Conservation (phyloP, 1,139 yeast genomes). For the Geotrichum siamense region DNA sequence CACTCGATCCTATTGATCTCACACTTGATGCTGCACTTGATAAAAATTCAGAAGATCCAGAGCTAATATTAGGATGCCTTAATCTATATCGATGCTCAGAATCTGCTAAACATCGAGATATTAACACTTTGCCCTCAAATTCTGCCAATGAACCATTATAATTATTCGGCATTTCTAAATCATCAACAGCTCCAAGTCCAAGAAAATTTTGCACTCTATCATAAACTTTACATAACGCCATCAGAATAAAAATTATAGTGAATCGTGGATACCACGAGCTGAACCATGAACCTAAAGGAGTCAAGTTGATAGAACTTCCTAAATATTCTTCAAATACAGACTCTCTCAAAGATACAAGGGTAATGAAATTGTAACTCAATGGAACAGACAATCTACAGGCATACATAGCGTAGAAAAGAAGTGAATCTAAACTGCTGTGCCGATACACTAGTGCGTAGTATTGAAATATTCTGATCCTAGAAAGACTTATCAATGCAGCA, state of each 20-base stretch:
- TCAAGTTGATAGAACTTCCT: slow-evolving; percentile 66
- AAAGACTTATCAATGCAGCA: slow-evolving; percentile 57
- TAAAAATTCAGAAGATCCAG: slow-evolving; percentile 14
- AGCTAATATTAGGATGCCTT: slow-evolving; percentile 20
- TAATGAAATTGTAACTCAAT: slow-evolving; percentile 68
- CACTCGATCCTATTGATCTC: neutral
- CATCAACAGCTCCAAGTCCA: slow-evolving; percentile 50
- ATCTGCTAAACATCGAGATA: slow-evolving; percentile 32
- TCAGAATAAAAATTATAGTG: slow-evolving; percentile 57
- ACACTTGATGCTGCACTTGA: neutral
- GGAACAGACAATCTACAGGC: slow-evolving; percentile 83
- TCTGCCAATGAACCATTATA: slow-evolving; percentile 26
- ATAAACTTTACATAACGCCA: slow-evolving; percentile 60
- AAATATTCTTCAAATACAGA: slow-evolving; percentile 48
- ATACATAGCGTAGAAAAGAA: slow-evolving; percentile 72
- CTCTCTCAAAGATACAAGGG: slow-evolving; percentile 47
- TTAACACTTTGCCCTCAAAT: slow-evolving; percentile 36
- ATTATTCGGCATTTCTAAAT: slow-evolving; percentile 35
- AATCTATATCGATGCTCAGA: slow-evolving; percentile 25
- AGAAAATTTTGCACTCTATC: slow-evolving; percentile 49
- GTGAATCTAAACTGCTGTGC: slow-evolving; percentile 66
- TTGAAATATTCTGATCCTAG: slow-evolving; percentile 63
- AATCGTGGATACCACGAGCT: slow-evolving; percentile 72
- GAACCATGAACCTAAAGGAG: slow-evolving; percentile 65
- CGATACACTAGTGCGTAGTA: slow-evolving; percentile 63